Evolutionary conservation across 352 stramenopile genomes (phyloP), one percentile per base, ranked within the genome.

Genomic region (Phytophthora hibernalis): DNA sequence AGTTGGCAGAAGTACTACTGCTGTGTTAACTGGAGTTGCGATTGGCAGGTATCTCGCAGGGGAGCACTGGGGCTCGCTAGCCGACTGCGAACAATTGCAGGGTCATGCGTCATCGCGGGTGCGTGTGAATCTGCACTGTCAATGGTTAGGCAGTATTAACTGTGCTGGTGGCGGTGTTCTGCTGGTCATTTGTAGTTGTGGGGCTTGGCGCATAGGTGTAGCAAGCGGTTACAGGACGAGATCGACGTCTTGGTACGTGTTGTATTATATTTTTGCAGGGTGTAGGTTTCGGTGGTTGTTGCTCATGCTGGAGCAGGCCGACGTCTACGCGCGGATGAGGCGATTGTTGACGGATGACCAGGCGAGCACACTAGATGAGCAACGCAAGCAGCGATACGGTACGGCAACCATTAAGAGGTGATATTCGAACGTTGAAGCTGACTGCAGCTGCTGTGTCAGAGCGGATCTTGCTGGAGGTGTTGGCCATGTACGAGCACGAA

Each of bases 401-500:
- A 72, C 33, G 75, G 42, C 33, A 18, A 24, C n/a, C 47, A 43
- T 35, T 24, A 48, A 21, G 15, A n/a, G 37, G 2, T 47, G 13
- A 13, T 4, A 2, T 18, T n/a, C n/a, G 11, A 9, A 24, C 33
- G 31, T 49, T 54, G 48, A 48, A 57, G 15, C 43, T 73, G 68
- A 67, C 37, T 42, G 21, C 11, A 21, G 38, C 4, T 44, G 16
- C 12, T 58, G 47, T 61, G 33, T 33, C 33, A 93, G 85, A 93
- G 54, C 24, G 43, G 43, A 82, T 90, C 35, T 44, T 95, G 24
- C 45, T 85, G 10, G 80, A 93, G 57, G 62, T 93, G 42, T 37
- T 93, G 7, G 61, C 21, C 24, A 95, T 96, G 86, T 96, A 89
- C 67, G 74, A 94, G 59, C 80, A 77, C 28, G 88, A 96, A 63